phyloP scores from a whole-genome alignment of 805 yeast species.

The Kodamaea leandrae region DNA sequence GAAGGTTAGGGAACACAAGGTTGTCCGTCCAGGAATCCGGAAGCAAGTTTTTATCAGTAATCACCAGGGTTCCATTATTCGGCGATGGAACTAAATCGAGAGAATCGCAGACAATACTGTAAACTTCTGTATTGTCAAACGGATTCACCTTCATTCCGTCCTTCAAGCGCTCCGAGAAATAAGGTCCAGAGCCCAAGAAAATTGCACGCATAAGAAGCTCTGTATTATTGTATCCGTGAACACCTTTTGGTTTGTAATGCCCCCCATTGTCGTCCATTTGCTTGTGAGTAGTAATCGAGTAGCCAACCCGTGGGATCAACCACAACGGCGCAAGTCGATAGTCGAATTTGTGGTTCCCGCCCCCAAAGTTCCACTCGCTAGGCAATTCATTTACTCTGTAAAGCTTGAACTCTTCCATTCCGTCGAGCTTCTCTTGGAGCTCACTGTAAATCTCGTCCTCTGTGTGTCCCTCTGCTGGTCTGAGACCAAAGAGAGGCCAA shows the following conservation, averaged over 20 bases:
- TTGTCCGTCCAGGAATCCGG: conserved; percentile 48
- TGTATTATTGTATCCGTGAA: conserved; percentile 80
- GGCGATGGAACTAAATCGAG: conserved; percentile 48
- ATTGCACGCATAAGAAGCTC: conserved; percentile 80
- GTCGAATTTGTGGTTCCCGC: conserved; percentile 39
- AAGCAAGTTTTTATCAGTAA: conserved; percentile 29
- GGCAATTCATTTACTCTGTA: conserved; percentile 56
- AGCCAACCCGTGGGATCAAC: conserved; percentile 82
- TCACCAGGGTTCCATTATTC: conserved; percentile 53
- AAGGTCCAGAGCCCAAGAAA: conserved; percentile 81
- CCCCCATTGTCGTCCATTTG: conserved; percentile 49
- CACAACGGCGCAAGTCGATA: conserved; percentile 80
- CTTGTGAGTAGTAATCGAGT: conserved; percentile 61
- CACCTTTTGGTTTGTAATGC: conserved; percentile 65
- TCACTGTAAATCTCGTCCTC: conserved; percentile 48
- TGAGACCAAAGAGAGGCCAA: conserved; percentile 81
- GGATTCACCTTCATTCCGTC: conserved; percentile 47
- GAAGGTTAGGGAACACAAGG: conserved; percentile 48
- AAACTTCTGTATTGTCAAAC: conserved; percentile 69
- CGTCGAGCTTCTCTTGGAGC: conserved; percentile 30
- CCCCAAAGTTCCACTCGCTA: conserved; percentile 56
- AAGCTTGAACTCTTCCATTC: conserved; percentile 39
- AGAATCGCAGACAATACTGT: conserved; percentile 70
- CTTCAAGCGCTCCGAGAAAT: conserved; percentile 46
- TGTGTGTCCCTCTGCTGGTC: conserved; percentile 47